Percentiles rank a stretch among this genome's conserved stretches.
Conservation (phyloP, 2,329 filamentous ascomycete genomes). For the Alternaria panax region DNA sequence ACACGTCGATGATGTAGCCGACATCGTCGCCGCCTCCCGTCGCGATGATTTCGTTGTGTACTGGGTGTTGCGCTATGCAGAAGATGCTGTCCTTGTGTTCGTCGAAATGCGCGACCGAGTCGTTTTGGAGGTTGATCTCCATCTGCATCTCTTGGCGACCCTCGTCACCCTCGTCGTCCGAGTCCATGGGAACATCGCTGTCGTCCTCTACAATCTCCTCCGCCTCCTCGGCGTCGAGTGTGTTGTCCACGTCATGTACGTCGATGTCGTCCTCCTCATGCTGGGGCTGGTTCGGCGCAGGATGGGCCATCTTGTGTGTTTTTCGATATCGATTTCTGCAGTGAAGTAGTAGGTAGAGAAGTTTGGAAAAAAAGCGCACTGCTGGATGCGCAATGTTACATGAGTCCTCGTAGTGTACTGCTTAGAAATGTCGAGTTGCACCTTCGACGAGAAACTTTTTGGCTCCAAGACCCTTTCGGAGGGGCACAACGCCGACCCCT, state of each 20-base stretch:
- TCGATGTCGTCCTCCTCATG: slow-evolving; percentile 41
- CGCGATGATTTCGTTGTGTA: slow-evolving; percentile 77
- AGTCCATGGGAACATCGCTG: slow-evolving; percentile 81
- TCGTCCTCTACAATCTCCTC: slow-evolving; percentile 75
- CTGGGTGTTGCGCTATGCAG: slow-evolving; percentile 90
- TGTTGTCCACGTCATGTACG: slow-evolving; percentile 71
- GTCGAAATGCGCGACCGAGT: slow-evolving; percentile 93
- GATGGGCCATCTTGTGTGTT: slow-evolving; percentile 31
- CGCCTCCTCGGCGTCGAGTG: slow-evolving; percentile 79
- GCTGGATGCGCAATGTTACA: slow-evolving; percentile 16
- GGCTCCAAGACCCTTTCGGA: slow-evolving; percentile 28
- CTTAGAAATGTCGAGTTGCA: slow-evolving; percentile 45
- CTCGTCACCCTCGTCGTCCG: slow-evolving; percentile 65
- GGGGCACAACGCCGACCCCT: slow-evolving; percentile 33
- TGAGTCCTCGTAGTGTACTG: slow-evolving; percentile 21
- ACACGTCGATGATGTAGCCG: slow-evolving; percentile 84
- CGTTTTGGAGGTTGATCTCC: slow-evolving; percentile 85
- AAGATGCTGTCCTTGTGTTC: slow-evolving; percentile 90
- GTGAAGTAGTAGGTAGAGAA: neutral
- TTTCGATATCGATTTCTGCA: neutral
- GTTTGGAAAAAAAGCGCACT: neutral
- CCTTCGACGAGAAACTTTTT: slow-evolving; percentile 44
- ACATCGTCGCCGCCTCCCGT: slow-evolving; percentile 88
- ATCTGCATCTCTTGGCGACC: slow-evolving; percentile 63
- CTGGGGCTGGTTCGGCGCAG: slow-evolving; percentile 31